Base-by-base conservation (phyloP, 768 basidiomycete genomes). In the Mycena latifolia region DNA sequence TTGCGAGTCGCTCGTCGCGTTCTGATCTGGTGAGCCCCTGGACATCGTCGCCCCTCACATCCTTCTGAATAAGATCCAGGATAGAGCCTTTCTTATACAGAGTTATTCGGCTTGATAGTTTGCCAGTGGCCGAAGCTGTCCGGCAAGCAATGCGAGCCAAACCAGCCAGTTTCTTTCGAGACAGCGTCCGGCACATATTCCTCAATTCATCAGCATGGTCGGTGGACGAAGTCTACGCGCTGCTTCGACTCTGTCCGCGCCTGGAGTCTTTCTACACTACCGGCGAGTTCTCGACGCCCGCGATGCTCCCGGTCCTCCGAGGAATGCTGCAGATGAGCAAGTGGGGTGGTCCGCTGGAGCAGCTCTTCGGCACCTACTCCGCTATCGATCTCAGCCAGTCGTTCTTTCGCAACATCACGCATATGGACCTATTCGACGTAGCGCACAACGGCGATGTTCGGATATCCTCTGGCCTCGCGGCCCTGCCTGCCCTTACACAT, bases 61-160 rank as follows among this genome's bases (percentile, higher is more conserved):
- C 37, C 18, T 1, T 22, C 55, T 63, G 47, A 56, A 39, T 14
- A 50, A 18, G 4, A 18, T 4, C 47, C 25, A 66, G 65, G 65
- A 48, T 67, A 14, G 66, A 67, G 48, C 66, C 66, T 20, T 47
- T 61, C 24, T 39, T 67, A 18, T 67, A 67, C 43, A 61, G 41
- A 24, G 54, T 63, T 15, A 48, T 60, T 15, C 6, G 37, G 28
- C 47, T 46, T 20, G 35, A 63, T 20, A 22, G 6, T 25, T 11
- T 9, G 33, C 47, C 15, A 12, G 29, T 35, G 37, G 14, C 24
- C 20, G n/a, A n/a, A 5, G 48, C 55, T 20, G 18, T 62, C 25
- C 18, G 35, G 25, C 47, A 20, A 5, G 46, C 43, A 33, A 67
- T 62, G 37, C 25, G 43, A 6, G 56, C 55, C 10, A 67, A 67